Evolutionary conservation across 1,284 basidiomycete genomes (phyloP), one percentile per base, ranked within the genome.

Genomic region (Boletus sp.): DNA sequence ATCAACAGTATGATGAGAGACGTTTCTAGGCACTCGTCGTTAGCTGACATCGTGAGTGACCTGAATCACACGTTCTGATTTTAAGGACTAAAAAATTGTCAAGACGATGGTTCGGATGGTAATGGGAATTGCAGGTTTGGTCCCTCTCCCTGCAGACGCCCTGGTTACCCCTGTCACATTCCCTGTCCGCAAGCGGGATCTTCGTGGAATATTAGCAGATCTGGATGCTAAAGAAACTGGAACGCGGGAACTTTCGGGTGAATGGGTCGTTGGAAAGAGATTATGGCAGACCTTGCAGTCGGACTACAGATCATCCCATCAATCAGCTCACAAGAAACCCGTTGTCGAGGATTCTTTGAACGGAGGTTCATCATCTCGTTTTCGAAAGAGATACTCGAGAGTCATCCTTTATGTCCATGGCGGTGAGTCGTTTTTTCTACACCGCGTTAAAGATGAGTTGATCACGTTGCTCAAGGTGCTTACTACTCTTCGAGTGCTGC

Each of bases 81-180:
- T 14, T 30, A 43, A 41, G 20, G 44, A 20, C 48, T 57, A 42
- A 61, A 46, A 41, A 30, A 4, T 16, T 39, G 19, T 29, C 14
- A 58, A 89, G 85, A 69, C 74, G 33, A 84, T 82, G 39, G 79
- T 94, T 38, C 83, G 95, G 19, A 77, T 82, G 67, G 72, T 92
- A 50, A 89, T 96, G 76, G 80, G 86, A 51, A 71, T 97, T 32
- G 82, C 83, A 26, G 85, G 88, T 16, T 77, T 94, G 45, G 81
- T 92, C 5, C 95, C 95, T 1, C 76, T 94, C 0, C 93, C 96
- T 2, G 88, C 91, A 8, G 94, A 97, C 66, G 94, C 94, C 4
- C 77, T 98, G 40, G 89, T 97, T 40, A 98, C 95, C 2, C 94
- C 95, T 5, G 90, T 99, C 42, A 93, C 91, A 0, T 99, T 97